Evolutionary conservation across 495 filamentous ascomycete genomes (phyloP), one percentile per base, ranked within the genome.

Genomic region (Penicillium paxilli): DNA sequence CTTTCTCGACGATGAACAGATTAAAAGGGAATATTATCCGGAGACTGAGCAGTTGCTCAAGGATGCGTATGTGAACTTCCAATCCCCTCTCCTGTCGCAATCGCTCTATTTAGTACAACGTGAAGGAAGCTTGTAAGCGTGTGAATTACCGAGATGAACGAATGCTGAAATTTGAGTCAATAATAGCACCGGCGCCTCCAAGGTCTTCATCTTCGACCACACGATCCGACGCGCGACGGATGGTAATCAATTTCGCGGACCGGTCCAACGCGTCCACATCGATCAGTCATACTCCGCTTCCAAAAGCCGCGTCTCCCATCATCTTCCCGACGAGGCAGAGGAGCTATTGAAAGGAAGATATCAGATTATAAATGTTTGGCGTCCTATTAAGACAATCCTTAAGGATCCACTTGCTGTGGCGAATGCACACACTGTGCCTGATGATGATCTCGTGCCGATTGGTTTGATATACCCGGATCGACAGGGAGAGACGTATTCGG

Each of bases 281-380:
- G 87, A 91, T 60, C 87, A 90, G 60, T 83, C 83, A 30, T 88
- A 88, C 74, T 12, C 51, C 1, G 87, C 84, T 1, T 72, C 82
- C 2, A 65, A 76, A 0, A 73, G 74, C 24, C 78, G 84, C 12
- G 85, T 89, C 25, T 48, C 70, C 20, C 71, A 82, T 68, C 84
- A 88, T 53, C 76, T 89, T 1, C 84, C 80, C 1, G 80, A 80
- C 9, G 84, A 89, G 26, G 86, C 86, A 1, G 73, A 78, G 2
- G 66, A 75, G 62, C 77, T 91, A 0, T 66, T 87, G 6, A 76
- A 83, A 58, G 80, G 81, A 20, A 80, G 87, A 7, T 86, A 83
- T 61, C 86, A 90, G 63, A 87, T 90, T 64, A 88, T 91, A 72
- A 91, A 91, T 57, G 87, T 90, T 51, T 90, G 87, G 88, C 83